Conservation (phyloP, 805 yeast species). For the Candida chauliodis region DNA sequence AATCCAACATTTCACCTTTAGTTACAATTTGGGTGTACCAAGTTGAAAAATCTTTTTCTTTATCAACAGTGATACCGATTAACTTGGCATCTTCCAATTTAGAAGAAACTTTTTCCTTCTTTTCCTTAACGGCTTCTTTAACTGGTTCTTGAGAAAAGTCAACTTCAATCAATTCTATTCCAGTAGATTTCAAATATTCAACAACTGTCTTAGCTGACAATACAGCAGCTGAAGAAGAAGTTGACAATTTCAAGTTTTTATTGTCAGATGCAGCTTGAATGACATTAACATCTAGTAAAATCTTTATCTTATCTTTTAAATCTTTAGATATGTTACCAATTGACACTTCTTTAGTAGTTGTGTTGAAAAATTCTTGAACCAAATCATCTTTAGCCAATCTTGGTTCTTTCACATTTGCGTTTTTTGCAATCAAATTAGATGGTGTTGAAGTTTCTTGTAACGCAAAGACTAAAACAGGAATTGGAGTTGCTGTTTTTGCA, state of each 20-base stretch:
- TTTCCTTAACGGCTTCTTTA: slow-evolving; percentile 30
- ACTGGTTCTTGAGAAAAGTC: slow-evolving; percentile 50
- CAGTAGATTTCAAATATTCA: slow-evolving; percentile 46
- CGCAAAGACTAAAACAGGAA: slow-evolving; percentile 80
- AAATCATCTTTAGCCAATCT: slow-evolving; percentile 83
- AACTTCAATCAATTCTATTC: slow-evolving; percentile 48
- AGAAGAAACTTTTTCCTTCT: slow-evolving; percentile 44
- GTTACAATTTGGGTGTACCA: slow-evolving; percentile 97
- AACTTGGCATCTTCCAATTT: slow-evolving; percentile 80
- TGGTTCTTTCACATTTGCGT: slow-evolving; percentile 76
- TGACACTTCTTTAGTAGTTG: slow-evolving; percentile 59
- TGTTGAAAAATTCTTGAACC: slow-evolving; percentile 58
- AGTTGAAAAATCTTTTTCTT: slow-evolving; percentile 85
- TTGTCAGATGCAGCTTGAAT: slow-evolving; percentile 31
- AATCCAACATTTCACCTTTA: slow-evolving; percentile 97
- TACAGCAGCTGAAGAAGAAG: slow-evolving; percentile 50
- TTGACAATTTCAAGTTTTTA: slow-evolving; percentile 42
- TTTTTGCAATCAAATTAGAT: slow-evolving; percentile 56
- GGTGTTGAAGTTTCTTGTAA: slow-evolving; percentile 69
- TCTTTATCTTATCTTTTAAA: slow-evolving; percentile 54
- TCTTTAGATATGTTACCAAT: slow-evolving; percentile 46
- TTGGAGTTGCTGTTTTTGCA: slow-evolving; percentile 72
- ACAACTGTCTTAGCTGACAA: slow-evolving; percentile 45
- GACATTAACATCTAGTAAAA: slow-evolving; percentile 55
- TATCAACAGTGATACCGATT: slow-evolving; percentile 95